A percentile compares a stretch with the other conserved stretches of the same genome.
phyloP scores from a whole-genome alignment of 495 filamentous ascomycete species.

The Daldinia childiae region DNA sequence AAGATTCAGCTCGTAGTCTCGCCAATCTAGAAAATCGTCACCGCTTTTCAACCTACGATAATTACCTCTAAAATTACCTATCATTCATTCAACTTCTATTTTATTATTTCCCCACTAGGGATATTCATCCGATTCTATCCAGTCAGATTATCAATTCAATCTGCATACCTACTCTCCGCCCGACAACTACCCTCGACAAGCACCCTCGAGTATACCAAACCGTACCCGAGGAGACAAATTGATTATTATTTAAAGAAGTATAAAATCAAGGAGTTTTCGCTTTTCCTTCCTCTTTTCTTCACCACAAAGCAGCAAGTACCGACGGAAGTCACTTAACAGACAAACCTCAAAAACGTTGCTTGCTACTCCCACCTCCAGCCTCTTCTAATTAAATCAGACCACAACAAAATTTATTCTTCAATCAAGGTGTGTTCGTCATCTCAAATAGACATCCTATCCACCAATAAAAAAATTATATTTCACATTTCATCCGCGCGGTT shows the following conservation, averaged over 20 bases:
- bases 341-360: background rate
- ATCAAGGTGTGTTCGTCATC: conserved; percentile 17
- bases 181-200: background rate
- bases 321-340: background rate
- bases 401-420: background rate
- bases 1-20: background rate
- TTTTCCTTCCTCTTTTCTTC: background rate
- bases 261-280: background rate
- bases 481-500: background rate
- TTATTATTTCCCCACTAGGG: background rate
- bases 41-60: background rate
- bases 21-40: background rate
- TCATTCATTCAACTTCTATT: background rate
- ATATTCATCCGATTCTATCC: background rate
- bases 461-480: background rate
- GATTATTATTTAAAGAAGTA: background rate
- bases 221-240: background rate
- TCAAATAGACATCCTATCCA: background rate
- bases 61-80: background rate
- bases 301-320: background rate
- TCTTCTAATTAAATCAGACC: background rate
- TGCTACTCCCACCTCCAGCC: background rate
- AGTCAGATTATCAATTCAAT: background rate
- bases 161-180: background rate
- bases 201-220: background rate